phyloP scores from a whole-genome alignment of 2,329 filamentous ascomycete species.

The Mycogone perniciosa region DNA sequence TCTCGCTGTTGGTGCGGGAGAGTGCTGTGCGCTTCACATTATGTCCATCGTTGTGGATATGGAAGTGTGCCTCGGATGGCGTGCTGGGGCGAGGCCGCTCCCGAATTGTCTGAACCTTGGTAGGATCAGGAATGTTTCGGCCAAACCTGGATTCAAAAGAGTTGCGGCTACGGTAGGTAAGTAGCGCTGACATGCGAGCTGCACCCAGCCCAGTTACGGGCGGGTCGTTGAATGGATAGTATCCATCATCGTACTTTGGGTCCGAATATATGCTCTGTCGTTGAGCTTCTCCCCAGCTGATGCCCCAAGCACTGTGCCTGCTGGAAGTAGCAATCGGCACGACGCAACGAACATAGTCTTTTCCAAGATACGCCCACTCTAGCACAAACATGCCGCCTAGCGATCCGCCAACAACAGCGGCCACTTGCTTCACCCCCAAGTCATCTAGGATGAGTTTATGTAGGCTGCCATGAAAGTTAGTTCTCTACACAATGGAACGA shows the following conservation, averaged over 20 bases:
- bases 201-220: conserved; percentile 83
- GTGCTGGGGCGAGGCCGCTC: conserved; percentile 54
- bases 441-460: conserved; percentile 78
- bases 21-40: conserved; percentile 48
- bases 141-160: conserved; percentile 96
- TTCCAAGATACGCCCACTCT: conserved; percentile 87
- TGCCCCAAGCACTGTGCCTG: conserved; percentile 81
- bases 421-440: conserved; percentile 70
- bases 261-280: conserved; percentile 94
- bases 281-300: conserved; percentile 85
- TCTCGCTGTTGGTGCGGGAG: conserved; percentile 42
- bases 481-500: neutral
- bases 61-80: conserved; percentile 66
- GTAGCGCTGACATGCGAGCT: conserved; percentile 89
- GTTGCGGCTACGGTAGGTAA: conserved; percentile 94
- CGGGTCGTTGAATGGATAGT: conserved; percentile 82
- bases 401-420: conserved; percentile 74
- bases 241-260: conserved; percentile 96
- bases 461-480: conserved; percentile 46
- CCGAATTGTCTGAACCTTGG: conserved; percentile 76
- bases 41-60: conserved; percentile 79
- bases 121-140: conserved; percentile 81
- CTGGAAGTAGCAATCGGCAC: conserved; percentile 82
- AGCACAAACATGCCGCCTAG: conserved; percentile 89
- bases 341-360: conserved; percentile 72